phyloP scores from a whole-genome alignment of 2,329 filamentous ascomycete species.

The Cryphonectria nitschkei region DNA sequence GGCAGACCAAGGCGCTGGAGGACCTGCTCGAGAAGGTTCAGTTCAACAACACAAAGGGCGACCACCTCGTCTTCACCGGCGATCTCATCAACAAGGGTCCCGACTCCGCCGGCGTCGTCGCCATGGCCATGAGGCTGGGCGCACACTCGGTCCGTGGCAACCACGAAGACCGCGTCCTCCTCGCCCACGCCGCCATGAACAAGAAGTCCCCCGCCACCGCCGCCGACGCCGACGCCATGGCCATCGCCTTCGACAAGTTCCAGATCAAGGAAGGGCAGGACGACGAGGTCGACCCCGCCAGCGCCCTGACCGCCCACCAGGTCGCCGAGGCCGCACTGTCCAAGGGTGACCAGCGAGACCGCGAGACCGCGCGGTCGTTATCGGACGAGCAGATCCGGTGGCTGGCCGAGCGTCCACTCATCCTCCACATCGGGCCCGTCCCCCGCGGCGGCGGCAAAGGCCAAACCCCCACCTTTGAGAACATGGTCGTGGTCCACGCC shows the following conservation, averaged over 20 bases:
- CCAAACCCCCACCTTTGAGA: slow-evolving; percentile 43
- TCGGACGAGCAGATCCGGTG: slow-evolving; percentile 65
- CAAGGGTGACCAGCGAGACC: slow-evolving; percentile 45
- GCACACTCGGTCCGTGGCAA: slow-evolving; percentile 89
- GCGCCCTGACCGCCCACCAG: slow-evolving; percentile 31
- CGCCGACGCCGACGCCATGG: neutral
- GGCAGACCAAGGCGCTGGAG: slow-evolving; percentile 71
- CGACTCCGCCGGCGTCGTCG: slow-evolving; percentile 77
- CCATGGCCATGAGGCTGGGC: slow-evolving; percentile 70
- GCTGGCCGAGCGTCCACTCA: slow-evolving; percentile 75
- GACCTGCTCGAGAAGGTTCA: slow-evolving; percentile 67
- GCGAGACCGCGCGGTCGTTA: slow-evolving; percentile 61
- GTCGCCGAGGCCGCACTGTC: slow-evolving; percentile 31
- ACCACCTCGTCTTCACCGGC: slow-evolving; percentile 77
- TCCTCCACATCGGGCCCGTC: slow-evolving; percentile 71
- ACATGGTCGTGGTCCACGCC: slow-evolving; percentile 79
- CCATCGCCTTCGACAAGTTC: slow-evolving; percentile 26
- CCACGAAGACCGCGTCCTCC: slow-evolving; percentile 86
- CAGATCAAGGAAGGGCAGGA: slow-evolving; percentile 34
- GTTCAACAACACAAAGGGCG: slow-evolving; percentile 61
- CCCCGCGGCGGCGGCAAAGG: slow-evolving; percentile 36
- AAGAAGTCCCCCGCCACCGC: neutral
- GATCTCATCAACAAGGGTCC: slow-evolving; percentile 88
- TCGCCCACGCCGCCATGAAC: slow-evolving; percentile 54
- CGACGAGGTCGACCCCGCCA: slow-evolving; percentile 2